Evolutionary conservation across 179 eudicot species (phyloP).

Genomic region (Dionaea muscipula): DNA sequence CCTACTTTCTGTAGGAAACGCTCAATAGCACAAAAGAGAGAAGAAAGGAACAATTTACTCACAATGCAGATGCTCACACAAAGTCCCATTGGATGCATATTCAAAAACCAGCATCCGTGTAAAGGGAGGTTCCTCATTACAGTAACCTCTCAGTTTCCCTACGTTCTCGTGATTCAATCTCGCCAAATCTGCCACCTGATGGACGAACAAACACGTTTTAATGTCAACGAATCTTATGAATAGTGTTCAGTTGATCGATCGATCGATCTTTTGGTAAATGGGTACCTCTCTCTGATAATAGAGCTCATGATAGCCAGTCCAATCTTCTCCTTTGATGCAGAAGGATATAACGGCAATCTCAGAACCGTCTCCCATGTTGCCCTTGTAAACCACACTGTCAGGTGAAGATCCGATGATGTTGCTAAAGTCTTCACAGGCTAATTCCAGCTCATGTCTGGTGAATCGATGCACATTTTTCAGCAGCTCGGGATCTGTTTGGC

Average conservation of each 20-base stretch:
- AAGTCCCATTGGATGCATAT: conserved; percentile 86
- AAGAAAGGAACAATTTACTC: conserved; percentile 19
- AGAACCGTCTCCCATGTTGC: conserved; percentile 73
- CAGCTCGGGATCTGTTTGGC: conserved; percentile 51
- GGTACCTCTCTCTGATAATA: conserved; percentile 84
- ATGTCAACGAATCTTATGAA: background rate
- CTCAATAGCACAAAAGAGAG: background rate
- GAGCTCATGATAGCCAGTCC: conserved; percentile 88
- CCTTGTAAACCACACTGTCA: conserved; percentile 82
- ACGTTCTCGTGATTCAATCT: conserved; percentile 73
- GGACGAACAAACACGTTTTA: background rate
- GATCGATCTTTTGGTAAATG: background rate
- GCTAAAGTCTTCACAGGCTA: conserved; percentile 97
- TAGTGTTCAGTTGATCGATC: too few relatives aligned
- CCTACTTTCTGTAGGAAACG: conserved; percentile 2
- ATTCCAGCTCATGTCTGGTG: conserved; percentile 85
- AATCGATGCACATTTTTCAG: conserved; percentile 54
- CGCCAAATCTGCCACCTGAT: conserved; percentile 84
- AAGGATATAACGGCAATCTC: conserved; percentile 92
- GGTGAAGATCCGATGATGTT: conserved; percentile 83
- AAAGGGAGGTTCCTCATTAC: conserved; percentile 68
- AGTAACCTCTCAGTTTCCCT: conserved; percentile 78
- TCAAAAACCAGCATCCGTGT: conserved; percentile 93
- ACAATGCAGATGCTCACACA: conserved; percentile 89
- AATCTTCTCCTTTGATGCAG: conserved; percentile 80